phyloP scores from a whole-genome alignment of 1,284 basidiomycete species.

The Puccinia hordei region DNA sequence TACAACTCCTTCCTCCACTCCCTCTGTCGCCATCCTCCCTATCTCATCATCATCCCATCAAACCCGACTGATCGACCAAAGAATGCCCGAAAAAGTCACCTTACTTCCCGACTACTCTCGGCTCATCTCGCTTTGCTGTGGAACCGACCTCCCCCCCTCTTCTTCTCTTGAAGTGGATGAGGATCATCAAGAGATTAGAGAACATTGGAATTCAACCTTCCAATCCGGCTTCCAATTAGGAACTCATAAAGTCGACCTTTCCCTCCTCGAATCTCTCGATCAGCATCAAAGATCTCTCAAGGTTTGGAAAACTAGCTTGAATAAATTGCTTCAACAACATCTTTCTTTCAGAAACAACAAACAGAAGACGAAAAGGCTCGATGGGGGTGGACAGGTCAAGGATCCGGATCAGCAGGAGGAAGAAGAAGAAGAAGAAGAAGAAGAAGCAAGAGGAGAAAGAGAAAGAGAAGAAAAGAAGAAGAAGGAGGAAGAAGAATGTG shows the following conservation, averaged over 20 bases:
- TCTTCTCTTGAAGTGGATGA: not conserved
- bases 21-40: not conserved
- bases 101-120: slow-evolving; percentile 8
- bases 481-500: not conserved
- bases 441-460: no score
- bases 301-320: not conserved
- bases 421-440: no score
- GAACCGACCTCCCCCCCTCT: not conserved
- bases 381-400: not conserved
- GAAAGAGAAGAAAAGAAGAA: no score
- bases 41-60: not conserved
- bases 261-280: not conserved
- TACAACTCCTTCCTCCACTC: not conserved
- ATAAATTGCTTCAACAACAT: no score
- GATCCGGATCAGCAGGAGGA: no score
- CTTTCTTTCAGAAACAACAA: no score
- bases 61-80: not conserved
- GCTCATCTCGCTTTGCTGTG: slow-evolving; percentile 17
- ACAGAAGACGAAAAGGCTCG: no score
- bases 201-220: slow-evolving; percentile 2
- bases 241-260: not conserved
- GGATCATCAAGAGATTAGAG: not conserved
- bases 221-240: not conserved
- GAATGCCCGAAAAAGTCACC: slow-evolving; percentile 25
- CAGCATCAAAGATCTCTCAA: not conserved